phyloP scores from a whole-genome alignment of 2,329 filamentous ascomycete genomes.

The Fusarium penzigii region DNA sequence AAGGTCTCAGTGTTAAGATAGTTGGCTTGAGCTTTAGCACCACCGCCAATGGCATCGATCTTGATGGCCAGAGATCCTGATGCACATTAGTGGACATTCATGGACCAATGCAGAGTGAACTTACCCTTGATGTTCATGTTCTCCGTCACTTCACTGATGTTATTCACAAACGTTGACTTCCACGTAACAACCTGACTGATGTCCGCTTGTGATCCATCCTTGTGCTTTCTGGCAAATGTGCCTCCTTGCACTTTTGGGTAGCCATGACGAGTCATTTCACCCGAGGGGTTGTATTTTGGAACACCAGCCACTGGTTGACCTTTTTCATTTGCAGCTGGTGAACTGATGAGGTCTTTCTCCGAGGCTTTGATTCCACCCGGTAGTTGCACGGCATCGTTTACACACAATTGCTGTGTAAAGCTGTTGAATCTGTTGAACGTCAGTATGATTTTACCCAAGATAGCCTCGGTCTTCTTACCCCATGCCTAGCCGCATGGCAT shows the following conservation, averaged over 20 bases:
- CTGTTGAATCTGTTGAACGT: constrained; percentile 2
- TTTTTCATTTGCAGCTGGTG: background rate
- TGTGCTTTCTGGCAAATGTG: background rate
- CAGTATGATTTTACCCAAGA: background rate
- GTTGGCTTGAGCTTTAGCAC: background rate
- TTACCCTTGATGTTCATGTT: constrained; percentile 6
- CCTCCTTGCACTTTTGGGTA: background rate
- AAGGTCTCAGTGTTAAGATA: constrained; percentile 5
- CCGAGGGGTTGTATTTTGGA: background rate
- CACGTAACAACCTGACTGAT: constrained; percentile 12
- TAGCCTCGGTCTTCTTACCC: background rate
- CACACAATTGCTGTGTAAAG: constrained; percentile 6
- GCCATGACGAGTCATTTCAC: background rate
- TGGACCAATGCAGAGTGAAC: background rate
- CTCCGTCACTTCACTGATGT: constrained; percentile 4
- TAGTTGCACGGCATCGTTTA: constrained; percentile 4
- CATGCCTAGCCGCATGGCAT: constrained; percentile 3
- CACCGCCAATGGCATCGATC: constrained; percentile 1
- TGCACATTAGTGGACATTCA: background rate
- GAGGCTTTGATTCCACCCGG: background rate
- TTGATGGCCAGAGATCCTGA: constrained; percentile 5
- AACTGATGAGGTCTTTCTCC: background rate
- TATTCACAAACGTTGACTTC: constrained; percentile 7
- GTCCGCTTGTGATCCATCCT: constrained; percentile 4
- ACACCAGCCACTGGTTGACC: background rate